Conservation (phyloP, 2,329 filamentous ascomycete species). For the Fusarium aywerte region DNA sequence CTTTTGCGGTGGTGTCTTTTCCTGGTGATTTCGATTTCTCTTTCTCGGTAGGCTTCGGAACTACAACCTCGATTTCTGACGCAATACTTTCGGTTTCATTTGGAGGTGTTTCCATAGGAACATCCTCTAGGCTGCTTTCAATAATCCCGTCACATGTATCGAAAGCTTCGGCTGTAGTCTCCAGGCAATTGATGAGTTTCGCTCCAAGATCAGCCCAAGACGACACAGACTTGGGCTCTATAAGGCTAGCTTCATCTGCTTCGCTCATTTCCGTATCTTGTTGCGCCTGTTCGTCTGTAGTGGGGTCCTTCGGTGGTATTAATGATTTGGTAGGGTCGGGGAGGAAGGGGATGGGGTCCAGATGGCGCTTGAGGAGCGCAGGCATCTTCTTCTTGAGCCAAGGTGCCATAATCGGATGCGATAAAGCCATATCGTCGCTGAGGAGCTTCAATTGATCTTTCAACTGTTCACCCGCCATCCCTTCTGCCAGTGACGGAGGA, state of each 20-base stretch:
- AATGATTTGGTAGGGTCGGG: constrained; percentile 61
- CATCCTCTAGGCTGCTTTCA: constrained; percentile 42
- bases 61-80: constrained; percentile 19
- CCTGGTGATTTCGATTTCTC: constrained; percentile 4
- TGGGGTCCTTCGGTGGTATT: constrained; percentile 46
- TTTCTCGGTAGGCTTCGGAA: constrained; percentile 12
- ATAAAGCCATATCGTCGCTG: constrained; percentile 65
- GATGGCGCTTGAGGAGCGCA: constrained; percentile 60
- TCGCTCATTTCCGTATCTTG: constrained; percentile 37
- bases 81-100: constrained; percentile 30
- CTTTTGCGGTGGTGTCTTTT: constrained; percentile 15
- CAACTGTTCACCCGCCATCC: constrained; percentile 70
- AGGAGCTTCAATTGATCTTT: constrained; percentile 65
- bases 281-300: constrained; percentile 13
- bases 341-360: constrained; percentile 72
- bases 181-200: constrained; percentile 49
- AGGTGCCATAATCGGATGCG: constrained; percentile 69
- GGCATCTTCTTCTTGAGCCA: constrained; percentile 66
- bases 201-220: constrained; percentile 52
- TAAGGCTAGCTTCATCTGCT: constrained; percentile 25
- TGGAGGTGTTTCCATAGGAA: constrained; percentile 38
- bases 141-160: constrained; percentile 47
- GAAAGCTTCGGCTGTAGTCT: constrained; percentile 47
- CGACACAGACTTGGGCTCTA: constrained; percentile 31
- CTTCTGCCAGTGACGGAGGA: constrained; percentile 71